Evolutionary conservation across 1,284 basidiomycete species (phyloP).

Genomic region (Pseudozyma flocculosa): DNA sequence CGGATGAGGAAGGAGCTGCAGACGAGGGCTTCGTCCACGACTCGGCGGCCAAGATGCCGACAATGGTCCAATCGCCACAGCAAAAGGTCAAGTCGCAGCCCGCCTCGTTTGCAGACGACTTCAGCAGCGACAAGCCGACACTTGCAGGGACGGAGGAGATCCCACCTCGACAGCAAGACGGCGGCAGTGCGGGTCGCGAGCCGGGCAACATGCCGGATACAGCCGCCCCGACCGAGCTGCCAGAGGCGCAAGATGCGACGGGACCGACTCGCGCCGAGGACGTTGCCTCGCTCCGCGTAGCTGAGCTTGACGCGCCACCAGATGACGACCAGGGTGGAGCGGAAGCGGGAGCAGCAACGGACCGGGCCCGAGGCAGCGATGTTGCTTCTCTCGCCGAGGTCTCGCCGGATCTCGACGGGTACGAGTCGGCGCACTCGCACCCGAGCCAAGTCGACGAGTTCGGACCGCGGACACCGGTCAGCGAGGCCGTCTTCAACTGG

Average conservation of each 20-base stretch:
- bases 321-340: no score
- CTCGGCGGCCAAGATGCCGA: constrained; percentile 19
- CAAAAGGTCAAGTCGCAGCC: constrained; percentile 17
- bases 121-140: constrained; percentile 5
- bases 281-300: no score
- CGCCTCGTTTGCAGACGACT: constrained; percentile 23
- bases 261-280: no score
- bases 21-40: constrained; percentile 19
- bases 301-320: no score
- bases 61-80: constrained; percentile 11
- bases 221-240: no score
- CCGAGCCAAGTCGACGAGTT: constrained; percentile 38
- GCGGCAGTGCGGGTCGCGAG: no score
- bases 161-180: no score
- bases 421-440: constrained; percentile 32
- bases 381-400: constrained; percentile 6
- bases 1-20: no score
- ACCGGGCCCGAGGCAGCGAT: not conserved
- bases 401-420: constrained; percentile 31
- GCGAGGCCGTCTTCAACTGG: constrained; percentile 39
- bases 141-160: not conserved
- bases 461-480: constrained; percentile 37
- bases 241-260: no score
- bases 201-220: no score
- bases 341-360: no score